Percentiles rank a stretch among this genome's conserved stretches.
These are phyloP conservation scores for Sporothrix euskadiensis DNA, from an alignment of 2,329 filamentous ascomycete species.

Conservation along the genomic window DNA sequence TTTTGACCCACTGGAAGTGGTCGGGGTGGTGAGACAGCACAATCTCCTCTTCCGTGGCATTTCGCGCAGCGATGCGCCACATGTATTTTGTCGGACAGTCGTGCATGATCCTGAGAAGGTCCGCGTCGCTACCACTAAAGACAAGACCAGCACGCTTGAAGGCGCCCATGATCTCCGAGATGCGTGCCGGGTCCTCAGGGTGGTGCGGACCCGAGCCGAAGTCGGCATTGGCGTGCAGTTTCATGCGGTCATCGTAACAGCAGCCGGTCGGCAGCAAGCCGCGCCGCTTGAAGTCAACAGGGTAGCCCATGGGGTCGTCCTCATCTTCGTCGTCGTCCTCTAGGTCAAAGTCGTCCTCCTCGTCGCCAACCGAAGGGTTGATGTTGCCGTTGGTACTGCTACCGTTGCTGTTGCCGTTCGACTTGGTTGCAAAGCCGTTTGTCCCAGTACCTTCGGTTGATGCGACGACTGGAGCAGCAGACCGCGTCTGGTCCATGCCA, in stretches of 20 bases:
- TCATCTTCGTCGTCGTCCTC: constrained; percentile 41
- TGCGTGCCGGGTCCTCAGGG: constrained; percentile 89
- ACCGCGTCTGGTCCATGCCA: constrained; percentile 24
- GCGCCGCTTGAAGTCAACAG: constrained; percentile 43
- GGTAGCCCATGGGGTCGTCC: constrained; percentile 36
- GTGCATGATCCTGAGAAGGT: constrained; percentile 54
- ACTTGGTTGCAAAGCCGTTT: constrained; percentile 3
- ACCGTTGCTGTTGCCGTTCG: constrained; percentile 5
- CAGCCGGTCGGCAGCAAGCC: constrained; percentile 69
- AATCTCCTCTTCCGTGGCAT: constrained; percentile 78
- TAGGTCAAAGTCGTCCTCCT: constrained; percentile 46
- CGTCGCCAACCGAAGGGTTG: constrained; percentile 40
- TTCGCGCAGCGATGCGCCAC: constrained; percentile 75
- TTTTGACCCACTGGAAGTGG: constrained; percentile 77
- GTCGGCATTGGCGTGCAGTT: constrained; percentile 86
- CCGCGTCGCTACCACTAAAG: constrained; percentile 58
- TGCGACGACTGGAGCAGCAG: background rate
- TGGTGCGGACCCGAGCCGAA: constrained; percentile 75
- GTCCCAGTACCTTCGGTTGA: background rate
- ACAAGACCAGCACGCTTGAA: constrained; percentile 81
- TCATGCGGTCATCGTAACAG: constrained; percentile 94
- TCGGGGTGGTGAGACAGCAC: constrained; percentile 73
- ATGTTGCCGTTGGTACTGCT: constrained; percentile 26
- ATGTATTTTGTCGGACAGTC: constrained; percentile 61
- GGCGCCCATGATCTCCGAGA: constrained; percentile 88